These are phyloP conservation scores for Paratinospora sagittata DNA, from an alignment of 164 flowering plant genomes.

Conservation along the genomic window DNA sequence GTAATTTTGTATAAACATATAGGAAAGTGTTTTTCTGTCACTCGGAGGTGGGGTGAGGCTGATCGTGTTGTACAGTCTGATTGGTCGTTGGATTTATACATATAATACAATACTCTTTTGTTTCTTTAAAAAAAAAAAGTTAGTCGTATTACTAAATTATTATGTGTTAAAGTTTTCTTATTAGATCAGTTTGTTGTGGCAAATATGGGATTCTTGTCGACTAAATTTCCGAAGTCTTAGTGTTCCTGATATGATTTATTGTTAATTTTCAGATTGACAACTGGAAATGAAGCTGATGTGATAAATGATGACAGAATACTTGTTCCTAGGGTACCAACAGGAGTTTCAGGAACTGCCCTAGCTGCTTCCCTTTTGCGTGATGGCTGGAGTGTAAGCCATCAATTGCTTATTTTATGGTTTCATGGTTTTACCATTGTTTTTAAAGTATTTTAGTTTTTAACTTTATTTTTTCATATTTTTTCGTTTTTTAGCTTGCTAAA, in stretches of 20 bases:
- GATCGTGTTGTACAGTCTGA: too few relatives aligned
- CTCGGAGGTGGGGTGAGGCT: too few relatives aligned
- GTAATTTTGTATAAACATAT: too few relatives aligned
- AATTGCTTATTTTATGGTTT: constrained; percentile 2
- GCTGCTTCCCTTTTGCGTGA: constrained; percentile 96
- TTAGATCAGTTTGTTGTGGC: background rate
- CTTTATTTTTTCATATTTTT: background rate
- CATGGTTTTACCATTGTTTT: background rate
- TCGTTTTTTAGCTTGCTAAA: constrained; percentile 56
- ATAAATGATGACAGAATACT: constrained; percentile 29
- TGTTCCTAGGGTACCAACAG: constrained; percentile 61
- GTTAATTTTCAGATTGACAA: constrained; percentile 29
- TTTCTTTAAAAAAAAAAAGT: too few relatives aligned
- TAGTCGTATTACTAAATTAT: too few relatives aligned
- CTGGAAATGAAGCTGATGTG: constrained; percentile 26
- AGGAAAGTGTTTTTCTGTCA: too few relatives aligned
- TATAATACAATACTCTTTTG: too few relatives aligned
- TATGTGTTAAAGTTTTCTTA: background rate
- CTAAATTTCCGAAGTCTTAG: background rate
- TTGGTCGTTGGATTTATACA: too few relatives aligned
- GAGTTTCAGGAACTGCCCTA: constrained; percentile 93
- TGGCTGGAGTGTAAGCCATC: constrained; percentile 90
- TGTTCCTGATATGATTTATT: background rate
- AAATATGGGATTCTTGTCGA: background rate
- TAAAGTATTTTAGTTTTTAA: background rate